Evolutionary conservation across 2,329 filamentous ascomycete genomes (phyloP).

Genomic region (Fusarium annulatum): DNA sequence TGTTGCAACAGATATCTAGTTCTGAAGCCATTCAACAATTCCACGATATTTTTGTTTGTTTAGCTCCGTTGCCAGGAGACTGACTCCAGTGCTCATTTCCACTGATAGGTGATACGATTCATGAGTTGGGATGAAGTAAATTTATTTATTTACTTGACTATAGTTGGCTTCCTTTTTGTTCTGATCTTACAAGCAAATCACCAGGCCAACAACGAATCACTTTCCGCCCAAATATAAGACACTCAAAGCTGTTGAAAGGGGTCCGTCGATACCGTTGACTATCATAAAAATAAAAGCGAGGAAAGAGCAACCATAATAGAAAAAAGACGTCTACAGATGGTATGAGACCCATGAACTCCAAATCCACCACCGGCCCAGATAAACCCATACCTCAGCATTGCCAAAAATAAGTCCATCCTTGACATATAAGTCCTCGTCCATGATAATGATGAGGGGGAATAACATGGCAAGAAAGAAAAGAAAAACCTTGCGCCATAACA

Average conservation of each 20-base stretch:
- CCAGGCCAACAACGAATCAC: neutral
- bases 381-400: conserved; percentile 37
- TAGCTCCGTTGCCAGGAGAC: conserved; percentile 24
- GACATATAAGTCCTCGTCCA: conserved; percentile 14
- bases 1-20: neutral
- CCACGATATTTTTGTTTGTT: neutral
- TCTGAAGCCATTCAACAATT: neutral
- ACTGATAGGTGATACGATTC: neutral
- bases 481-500: conserved; percentile 26
- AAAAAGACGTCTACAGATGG: conserved; percentile 43
- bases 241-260: conserved; percentile 18
- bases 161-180: neutral
- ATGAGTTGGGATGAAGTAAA: conserved; percentile 1
- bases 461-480: conserved; percentile 1
- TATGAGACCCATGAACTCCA: conserved; percentile 44
- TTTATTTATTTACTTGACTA: neutral
- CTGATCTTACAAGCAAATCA: conserved; percentile 7
- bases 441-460: conserved; percentile 11
- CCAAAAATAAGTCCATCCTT: conserved; percentile 28
- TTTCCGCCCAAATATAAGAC: conserved; percentile 3
- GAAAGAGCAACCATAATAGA: conserved; percentile 23
- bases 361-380: conserved; percentile 27
- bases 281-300: conserved; percentile 31
- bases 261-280: conserved; percentile 35
- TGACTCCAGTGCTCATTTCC: conserved; percentile 7